Conservation (phyloP, 257 asterid genomes). For the Ballota nigra region DNA sequence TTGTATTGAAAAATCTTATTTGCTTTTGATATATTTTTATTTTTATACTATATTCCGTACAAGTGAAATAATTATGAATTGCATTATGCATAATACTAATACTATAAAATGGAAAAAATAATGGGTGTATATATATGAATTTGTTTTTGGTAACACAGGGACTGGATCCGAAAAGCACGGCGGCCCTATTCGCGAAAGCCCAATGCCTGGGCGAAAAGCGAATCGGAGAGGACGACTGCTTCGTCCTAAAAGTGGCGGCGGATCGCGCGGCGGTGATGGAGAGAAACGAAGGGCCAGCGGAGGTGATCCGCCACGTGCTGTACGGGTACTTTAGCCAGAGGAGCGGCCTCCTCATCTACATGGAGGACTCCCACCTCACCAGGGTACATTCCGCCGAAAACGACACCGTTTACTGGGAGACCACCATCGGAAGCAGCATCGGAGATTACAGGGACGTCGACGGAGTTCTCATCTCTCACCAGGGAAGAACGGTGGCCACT, state of each 20-base stretch:
- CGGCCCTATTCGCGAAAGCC: conserved; percentile 57
- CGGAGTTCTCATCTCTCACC: conserved; percentile 67
- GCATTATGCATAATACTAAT: too few relatives aligned
- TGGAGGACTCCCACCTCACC: conserved; percentile 84
- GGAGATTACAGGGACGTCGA: conserved; percentile 69
- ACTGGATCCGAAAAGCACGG: conserved; percentile 71
- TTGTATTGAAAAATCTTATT: background rate
- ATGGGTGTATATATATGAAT: too few relatives aligned
- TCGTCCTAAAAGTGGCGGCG: conserved; percentile 78
- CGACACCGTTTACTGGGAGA: conserved; percentile 80
- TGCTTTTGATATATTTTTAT: too few relatives aligned
- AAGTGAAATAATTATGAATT: too few relatives aligned
- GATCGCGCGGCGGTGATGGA: conserved; percentile 69
- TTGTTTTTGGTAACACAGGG: too few relatives aligned
- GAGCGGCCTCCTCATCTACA: conserved; percentile 75
- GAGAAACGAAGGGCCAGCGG: conserved; percentile 84
- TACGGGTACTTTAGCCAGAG: conserved; percentile 88
- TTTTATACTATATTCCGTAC: too few relatives aligned
- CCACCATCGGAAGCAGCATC: conserved; percentile 74
- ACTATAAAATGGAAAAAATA: too few relatives aligned
- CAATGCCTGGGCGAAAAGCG: conserved; percentile 82
- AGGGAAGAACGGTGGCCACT: conserved; percentile 72
- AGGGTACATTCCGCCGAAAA: conserved; percentile 49
- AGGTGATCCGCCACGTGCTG: conserved; percentile 74
- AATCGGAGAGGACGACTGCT: conserved; percentile 83